These are phyloP conservation scores for Dothidotthia symphoricarpi DNA, from an alignment of 2,329 filamentous ascomycete species.

Conservation along the genomic window DNA sequence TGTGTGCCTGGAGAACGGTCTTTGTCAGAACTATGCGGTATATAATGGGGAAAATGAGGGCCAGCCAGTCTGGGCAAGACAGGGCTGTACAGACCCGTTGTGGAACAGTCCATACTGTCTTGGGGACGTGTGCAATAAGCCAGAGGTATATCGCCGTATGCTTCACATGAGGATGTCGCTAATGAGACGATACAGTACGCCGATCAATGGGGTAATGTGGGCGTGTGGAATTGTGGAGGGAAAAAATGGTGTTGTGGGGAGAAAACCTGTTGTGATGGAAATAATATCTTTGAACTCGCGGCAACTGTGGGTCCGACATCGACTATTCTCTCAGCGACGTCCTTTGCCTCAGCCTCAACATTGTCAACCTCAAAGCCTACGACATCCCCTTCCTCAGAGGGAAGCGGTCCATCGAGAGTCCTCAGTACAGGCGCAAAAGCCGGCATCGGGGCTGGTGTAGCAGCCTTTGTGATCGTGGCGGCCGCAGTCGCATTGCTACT, in stretches of 20 bases:
- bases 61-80: slow-evolving; percentile 10
- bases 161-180: not conserved
- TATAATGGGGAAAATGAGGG: slow-evolving; percentile 9
- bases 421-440: slow-evolving; percentile 10
- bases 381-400: not conserved
- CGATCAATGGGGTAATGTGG: slow-evolving; percentile 6
- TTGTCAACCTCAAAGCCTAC: not conserved
- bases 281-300: slow-evolving; percentile 3
- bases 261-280: slow-evolving; percentile 3
- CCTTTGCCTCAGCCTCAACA: not conserved
- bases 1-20: slow-evolving; percentile 11
- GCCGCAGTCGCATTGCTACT: not conserved
- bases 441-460: slow-evolving; percentile 9
- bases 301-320: slow-evolving; percentile 4
- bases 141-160: too few species aligned
- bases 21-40: slow-evolving; percentile 13
- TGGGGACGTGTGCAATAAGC: slow-evolving; percentile 5
- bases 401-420: not conserved
- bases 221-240: slow-evolving; percentile 6
- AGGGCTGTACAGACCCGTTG: slow-evolving; percentile 16
- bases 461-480: slow-evolving; percentile 3
- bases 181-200: not conserved
- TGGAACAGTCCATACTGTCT: slow-evolving; percentile 17
- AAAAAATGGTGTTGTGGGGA: slow-evolving; percentile 8
- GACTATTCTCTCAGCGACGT: not conserved